Evolutionary conservation across 164 flowering plant species (phyloP).

Genomic region (Chimonanthus praecox): DNA sequence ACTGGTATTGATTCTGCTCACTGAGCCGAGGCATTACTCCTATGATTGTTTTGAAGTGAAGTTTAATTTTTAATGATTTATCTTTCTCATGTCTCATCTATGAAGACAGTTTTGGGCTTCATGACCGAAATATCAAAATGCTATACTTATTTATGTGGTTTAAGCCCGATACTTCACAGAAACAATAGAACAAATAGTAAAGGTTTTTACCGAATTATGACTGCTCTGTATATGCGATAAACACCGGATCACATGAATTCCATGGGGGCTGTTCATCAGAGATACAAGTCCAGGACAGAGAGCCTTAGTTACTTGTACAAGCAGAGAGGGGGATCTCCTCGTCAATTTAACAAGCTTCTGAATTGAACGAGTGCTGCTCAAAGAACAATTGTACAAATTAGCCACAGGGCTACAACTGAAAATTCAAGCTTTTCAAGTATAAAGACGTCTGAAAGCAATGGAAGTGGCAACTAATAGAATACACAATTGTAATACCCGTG

Average conservation of each 20-base stretch:
- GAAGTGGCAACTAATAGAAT: background rate
- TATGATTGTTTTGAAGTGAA: no score
- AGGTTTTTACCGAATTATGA: conserved; percentile 4
- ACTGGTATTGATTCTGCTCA: no score
- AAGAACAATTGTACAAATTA: background rate
- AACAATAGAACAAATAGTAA: background rate
- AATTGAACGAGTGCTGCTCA: conserved; percentile 6
- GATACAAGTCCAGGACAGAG: background rate
- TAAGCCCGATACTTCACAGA: background rate
- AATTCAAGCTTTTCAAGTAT: background rate
- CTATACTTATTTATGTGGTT: background rate
- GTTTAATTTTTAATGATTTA: background rate
- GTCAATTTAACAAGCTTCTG: conserved; percentile 2
- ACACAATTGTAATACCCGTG: background rate
- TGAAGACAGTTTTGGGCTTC: background rate
- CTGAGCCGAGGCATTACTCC: no score
- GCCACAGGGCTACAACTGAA: background rate
- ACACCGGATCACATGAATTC: conserved; percentile 2
- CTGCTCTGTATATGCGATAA: background rate
- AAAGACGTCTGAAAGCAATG: no score
- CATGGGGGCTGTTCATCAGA: background rate
- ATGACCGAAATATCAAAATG: background rate
- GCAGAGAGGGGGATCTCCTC: background rate
- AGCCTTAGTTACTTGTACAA: background rate
- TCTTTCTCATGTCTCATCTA: background rate